Evolutionary conservation across 2,329 filamentous ascomycete species (phyloP), one percentile per base, ranked within the genome.

Genomic region (Celoporthe dispersa): DNA sequence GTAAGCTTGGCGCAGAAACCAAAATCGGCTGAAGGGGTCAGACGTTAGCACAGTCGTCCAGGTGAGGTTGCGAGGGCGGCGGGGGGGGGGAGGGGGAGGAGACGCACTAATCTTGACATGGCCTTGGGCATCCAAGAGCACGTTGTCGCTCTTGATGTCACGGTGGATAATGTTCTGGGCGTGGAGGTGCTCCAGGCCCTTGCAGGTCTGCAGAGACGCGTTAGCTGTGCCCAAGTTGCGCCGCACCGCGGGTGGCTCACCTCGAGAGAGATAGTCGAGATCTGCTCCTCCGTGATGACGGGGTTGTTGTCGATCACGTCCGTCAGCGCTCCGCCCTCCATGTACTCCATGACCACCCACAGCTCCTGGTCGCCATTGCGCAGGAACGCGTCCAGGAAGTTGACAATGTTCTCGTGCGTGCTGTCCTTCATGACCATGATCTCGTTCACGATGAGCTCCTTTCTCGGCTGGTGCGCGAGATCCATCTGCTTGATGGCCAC

Each of bases 351-450:
- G 66, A 99, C 95, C 14, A 99, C 94, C 96, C 96, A 99, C n/a
- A 99, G 87, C 80, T 99, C 96, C 68, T 92, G 89, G 77, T 93
- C 94, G 80, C 96, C 95, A 80, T 98, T 97, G 77, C 96, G 93
- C 78, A 99, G 84, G 85, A 98, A 99, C 3, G 95, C 94, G 76
- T 99, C 96, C 44, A 99, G 84, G 83, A 97, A 99, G 83, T 99
- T 99, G 81, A 99, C 96, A 84, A 99, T 99, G 81, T 99, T 99
- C 72, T 92, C 91, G 81, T 99, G 96, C 79, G 94, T 93, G 85
- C 94, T 97, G 83, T 99, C 96, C 84, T 98, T 98, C 96, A 99
- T 99, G 71, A 99, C 96, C 84, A 99, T 97, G 78, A 99, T 99
- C 79, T 99, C 96, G 80, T 99, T 99, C 67, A 99, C 96, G 78